Conservation (phyloP, 176 grass and related monocot genomes). For the Ananas comosus region DNA sequence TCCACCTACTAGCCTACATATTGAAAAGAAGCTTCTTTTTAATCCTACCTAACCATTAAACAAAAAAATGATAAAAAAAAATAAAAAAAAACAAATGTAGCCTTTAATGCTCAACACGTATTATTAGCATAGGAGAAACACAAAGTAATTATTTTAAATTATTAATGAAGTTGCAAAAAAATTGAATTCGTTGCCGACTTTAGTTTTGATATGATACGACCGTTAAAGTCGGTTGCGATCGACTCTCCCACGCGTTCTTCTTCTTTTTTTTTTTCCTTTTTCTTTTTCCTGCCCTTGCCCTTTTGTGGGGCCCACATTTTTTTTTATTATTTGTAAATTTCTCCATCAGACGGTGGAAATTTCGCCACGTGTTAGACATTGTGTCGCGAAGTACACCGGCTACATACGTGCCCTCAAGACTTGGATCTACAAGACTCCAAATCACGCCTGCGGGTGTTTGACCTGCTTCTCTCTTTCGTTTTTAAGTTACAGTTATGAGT, state of each 20-base stretch:
- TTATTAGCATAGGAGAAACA: neutral
- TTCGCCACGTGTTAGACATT: too few species aligned
- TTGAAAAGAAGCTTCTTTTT: constrained; percentile 16
- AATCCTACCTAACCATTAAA: neutral
- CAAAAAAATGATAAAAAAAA: neutral
- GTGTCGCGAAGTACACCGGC: too few species aligned
- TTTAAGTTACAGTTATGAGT: too few species aligned
- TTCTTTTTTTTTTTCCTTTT: neutral
- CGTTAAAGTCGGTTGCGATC: constrained; percentile 39
- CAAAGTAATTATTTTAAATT: neutral
- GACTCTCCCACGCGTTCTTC: neutral
- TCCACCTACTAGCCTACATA: neutral
- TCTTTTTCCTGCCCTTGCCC: neutral
- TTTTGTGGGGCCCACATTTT: neutral
- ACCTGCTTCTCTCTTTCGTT: too few species aligned
- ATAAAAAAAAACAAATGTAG: constrained; percentile 4
- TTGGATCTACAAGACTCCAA: too few species aligned
- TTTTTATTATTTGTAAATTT: neutral
- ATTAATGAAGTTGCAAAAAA: neutral
- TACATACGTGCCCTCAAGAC: too few species aligned
- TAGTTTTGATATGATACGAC: constrained; percentile 29
- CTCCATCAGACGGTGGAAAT: too few species aligned
- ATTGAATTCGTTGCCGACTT: neutral
- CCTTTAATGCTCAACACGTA: constrained; percentile 31
- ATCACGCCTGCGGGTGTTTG: too few species aligned